Percentiles rank a stretch among this genome's conserved stretches.
Evolutionary conservation across 306 rosid genomes (phyloP).

Genomic region (Cicer chorassanicum): DNA sequence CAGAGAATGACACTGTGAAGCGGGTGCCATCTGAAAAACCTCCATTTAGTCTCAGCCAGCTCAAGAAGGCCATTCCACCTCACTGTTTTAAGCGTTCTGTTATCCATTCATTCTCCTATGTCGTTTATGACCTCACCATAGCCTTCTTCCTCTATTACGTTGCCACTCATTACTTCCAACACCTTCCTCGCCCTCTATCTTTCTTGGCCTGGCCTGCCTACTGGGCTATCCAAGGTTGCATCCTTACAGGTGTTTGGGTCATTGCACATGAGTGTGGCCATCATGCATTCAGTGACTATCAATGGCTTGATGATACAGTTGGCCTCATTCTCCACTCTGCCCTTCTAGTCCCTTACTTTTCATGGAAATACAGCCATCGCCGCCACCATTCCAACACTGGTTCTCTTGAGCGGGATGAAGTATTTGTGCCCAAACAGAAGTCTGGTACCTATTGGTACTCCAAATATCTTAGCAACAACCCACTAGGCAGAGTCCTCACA

Average conservation of each 20-base stretch:
- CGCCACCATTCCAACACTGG: constrained; percentile 95
- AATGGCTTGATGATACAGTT: constrained; percentile 90
- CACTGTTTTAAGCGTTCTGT: constrained; percentile 85
- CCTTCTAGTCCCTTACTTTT: constrained; percentile 94
- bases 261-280: constrained; percentile 97
- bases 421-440: constrained; percentile 84
- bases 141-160: constrained; percentile 61
- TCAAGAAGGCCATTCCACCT: constrained; percentile 86
- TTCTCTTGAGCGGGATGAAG: constrained; percentile 90
- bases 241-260: constrained; percentile 96
- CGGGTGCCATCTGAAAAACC: constrained; percentile 78
- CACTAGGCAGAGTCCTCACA: constrained; percentile 67
- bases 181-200: constrained; percentile 55
- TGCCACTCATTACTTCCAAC: constrained; percentile 65
- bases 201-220: constrained; percentile 76
- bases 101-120: constrained; percentile 73
- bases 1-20: constrained; percentile 53
- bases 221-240: constrained; percentile 75
- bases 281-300: constrained; percentile 95
- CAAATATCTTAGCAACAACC: constrained; percentile 85
- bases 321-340: constrained; percentile 85
- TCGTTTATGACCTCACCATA: constrained; percentile 63
- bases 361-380: constrained; percentile 98
- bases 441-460: constrained; percentile 62
- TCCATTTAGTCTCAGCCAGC: constrained; percentile 69